Evolutionary conservation across 768 basidiomycete species (phyloP).

Genomic region (Lactarius hatsudake): DNA sequence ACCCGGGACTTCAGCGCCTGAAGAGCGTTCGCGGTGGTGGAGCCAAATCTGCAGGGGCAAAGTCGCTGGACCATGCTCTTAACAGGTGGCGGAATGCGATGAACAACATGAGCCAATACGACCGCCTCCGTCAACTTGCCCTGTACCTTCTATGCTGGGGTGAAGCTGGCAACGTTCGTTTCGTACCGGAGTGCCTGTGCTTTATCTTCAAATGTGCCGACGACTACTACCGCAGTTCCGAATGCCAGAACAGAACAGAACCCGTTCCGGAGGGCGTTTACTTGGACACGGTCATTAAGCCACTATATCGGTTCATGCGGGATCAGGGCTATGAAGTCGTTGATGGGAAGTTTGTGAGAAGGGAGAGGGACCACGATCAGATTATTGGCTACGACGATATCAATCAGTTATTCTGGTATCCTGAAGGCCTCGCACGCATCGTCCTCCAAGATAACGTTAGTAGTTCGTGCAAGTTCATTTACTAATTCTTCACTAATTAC

Average conservation of each 20-base stretch:
- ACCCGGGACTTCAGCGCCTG: slow-evolving; percentile 87
- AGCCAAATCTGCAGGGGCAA: slow-evolving; percentile 53
- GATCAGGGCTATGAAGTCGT: slow-evolving; percentile 96
- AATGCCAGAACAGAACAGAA: slow-evolving; percentile 93
- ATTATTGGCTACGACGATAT: slow-evolving; percentile 99
- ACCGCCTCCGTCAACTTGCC: slow-evolving; percentile 93
- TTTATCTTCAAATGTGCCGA: slow-evolving; percentile 99
- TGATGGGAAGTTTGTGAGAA: slow-evolving; percentile 91
- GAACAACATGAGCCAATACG: slow-evolving; percentile 99
- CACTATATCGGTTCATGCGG: slow-evolving; percentile 91
- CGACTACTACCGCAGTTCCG: slow-evolving; percentile 97
- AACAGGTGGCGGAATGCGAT: slow-evolving; percentile 97
- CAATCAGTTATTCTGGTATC: slow-evolving; percentile 99
- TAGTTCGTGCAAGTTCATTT: slow-evolving; percentile 32
- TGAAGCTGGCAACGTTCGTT: slow-evolving; percentile 95
- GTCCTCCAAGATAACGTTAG: slow-evolving; percentile 82
- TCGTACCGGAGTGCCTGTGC: slow-evolving; percentile 94
- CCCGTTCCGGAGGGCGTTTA: slow-evolving; percentile 95
- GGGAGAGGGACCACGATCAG: slow-evolving; percentile 91
- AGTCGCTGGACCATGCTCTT: slow-evolving; percentile 90
- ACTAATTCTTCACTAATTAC: slow-evolving; percentile 6
- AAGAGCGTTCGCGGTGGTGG: slow-evolving; percentile 71
- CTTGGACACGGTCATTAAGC: slow-evolving; percentile 87
- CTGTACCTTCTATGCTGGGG: slow-evolving; percentile 98
- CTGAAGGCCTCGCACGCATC: slow-evolving; percentile 93